Evolutionary conservation across 2,329 filamentous ascomycete species (phyloP), one percentile per base, ranked within the genome.

Genomic region (Pestalotiopsis sp.): DNA sequence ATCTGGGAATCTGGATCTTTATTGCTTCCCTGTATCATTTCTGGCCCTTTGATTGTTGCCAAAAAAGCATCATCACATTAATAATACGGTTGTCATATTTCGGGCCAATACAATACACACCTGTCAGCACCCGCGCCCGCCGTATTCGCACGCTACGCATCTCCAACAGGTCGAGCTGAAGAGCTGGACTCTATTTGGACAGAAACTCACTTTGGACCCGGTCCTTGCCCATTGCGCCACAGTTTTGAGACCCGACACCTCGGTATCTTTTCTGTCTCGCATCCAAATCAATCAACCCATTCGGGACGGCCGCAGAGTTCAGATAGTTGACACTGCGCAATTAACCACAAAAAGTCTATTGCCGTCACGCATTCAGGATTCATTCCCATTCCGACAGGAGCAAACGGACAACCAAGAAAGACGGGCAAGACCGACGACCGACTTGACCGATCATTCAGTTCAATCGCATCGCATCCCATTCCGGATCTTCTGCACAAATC

Each of bases 191-290:
- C 20, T 52, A 52, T 52, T 52, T 52, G 45, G 45, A 52, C 17
- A n/a, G 20, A 52, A 52, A 61, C 20, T 61, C 14, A 17, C 13
- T 36, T 61, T 61, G 25, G 17, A 39, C 59, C 59, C 59, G 59
- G 59, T 61, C 31, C 17, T 38, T 36, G 59, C 59, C 27, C 59
- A 61, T 61, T 38, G n/a, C 27, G 59, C 59, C 59, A 61, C 59
- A 61, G 31, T 36, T 61, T n/a, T 36, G 17, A 38, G 59, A 61
- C 59, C 31, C 59, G 59, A n/a, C 59, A 61, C 59, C 59, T 61
- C 59, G 59, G 59, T 61, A 61, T 61, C 59, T 36, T n/a, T 39
- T n/a, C 31, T 61, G 59, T 61, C 59, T 61, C 27, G 59, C 59
- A 20, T 39, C 27, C 27, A 31, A 31, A 31, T 31, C 27, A 31